These are phyloP conservation scores for Mucor circinelloides DNA, from an alignment of 371 early-diverging fungal genomes.

Conservation along the genomic window DNA sequence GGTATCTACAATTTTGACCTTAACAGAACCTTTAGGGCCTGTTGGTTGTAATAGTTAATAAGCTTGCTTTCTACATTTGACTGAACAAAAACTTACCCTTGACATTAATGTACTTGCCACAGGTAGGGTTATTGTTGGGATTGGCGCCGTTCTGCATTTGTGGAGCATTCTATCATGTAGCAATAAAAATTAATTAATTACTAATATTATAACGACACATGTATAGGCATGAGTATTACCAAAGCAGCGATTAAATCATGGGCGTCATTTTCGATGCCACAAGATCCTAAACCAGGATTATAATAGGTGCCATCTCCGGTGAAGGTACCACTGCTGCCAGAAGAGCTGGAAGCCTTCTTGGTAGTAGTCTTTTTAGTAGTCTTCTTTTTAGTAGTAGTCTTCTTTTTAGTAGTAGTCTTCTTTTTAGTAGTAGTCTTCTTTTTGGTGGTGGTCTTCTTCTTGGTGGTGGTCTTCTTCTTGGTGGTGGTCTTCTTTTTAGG, in stretches of 20 bases:
- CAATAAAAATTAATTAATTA: constrained; percentile 4
- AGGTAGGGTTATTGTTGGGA: constrained; percentile 43
- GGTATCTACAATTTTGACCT: constrained; percentile 46
- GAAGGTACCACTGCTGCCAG: constrained; percentile 2
- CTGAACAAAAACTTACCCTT: neutral
- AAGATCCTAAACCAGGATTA: constrained; percentile 36
- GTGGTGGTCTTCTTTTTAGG: constrained; percentile 20
- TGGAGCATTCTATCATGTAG: constrained; percentile 34
- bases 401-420: constrained; percentile 14
- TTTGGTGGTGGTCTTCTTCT: neutral
- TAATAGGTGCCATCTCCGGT: constrained; percentile 47
- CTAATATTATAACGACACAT: neutral
- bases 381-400: constrained; percentile 20
- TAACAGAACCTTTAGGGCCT: constrained; percentile 43
- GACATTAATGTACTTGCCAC: constrained; percentile 37
- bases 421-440: constrained; percentile 11
- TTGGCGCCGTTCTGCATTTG: constrained; percentile 43
- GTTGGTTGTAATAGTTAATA: neutral
- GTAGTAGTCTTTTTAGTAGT: constrained; percentile 20
- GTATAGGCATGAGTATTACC: constrained; percentile 15
- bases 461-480: too few relatives aligned
- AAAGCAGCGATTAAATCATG: constrained; percentile 42
- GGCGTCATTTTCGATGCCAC: constrained; percentile 27
- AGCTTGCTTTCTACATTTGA: neutral
- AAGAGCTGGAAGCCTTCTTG: constrained; percentile 6